These are phyloP conservation scores for Cyphellophora europaea DNA, from an alignment of 2,329 filamentous ascomycete genomes.

Conservation along the genomic window DNA sequence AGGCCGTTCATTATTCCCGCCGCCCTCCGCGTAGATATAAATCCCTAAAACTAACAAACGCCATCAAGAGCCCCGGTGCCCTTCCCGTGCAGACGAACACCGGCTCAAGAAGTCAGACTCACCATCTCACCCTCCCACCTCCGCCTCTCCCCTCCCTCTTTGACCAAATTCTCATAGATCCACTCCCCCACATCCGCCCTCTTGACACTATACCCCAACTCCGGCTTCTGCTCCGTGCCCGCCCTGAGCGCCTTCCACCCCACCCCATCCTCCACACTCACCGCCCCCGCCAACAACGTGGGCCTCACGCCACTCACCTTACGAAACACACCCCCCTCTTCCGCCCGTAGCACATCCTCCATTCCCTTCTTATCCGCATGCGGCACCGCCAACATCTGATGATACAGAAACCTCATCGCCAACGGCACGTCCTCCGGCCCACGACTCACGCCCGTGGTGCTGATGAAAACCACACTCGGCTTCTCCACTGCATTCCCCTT, in stretches of 20 bases:
- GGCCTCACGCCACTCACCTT: slow-evolving; percentile 24
- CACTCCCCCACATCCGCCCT: slow-evolving; percentile 27
- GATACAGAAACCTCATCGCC: slow-evolving; percentile 24
- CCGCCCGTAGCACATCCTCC: slow-evolving; percentile 25
- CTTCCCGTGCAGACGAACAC: too few relatives aligned
- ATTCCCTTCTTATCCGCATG: slow-evolving; percentile 28
- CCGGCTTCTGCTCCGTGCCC: slow-evolving; percentile 21
- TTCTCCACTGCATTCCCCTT: slow-evolving; percentile 17
- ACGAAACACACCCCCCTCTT: slow-evolving; percentile 13
- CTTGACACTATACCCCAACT: slow-evolving; percentile 25
- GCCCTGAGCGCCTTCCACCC: slow-evolving; percentile 21
- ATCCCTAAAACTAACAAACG: too few relatives aligned
- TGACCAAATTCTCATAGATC: slow-evolving; percentile 18
- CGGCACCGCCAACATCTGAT: slow-evolving; percentile 22
- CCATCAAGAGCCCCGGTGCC: too few relatives aligned
- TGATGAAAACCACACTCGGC: slow-evolving; percentile 23
- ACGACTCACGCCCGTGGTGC: slow-evolving; percentile 24
- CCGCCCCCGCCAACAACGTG: slow-evolving; percentile 22
- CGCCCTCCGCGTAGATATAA: too few relatives aligned
- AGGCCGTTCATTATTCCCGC: too few relatives aligned
- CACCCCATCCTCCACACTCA: slow-evolving; percentile 10
- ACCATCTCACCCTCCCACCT: slow-evolving; percentile 4
- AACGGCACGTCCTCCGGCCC: slow-evolving; percentile 21
- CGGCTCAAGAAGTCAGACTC: slow-evolving; percentile 3
- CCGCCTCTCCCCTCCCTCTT: slow-evolving; percentile 1